phyloP scores from a whole-genome alignment of 2,329 filamentous ascomycete species.

The Tolypocladium cylindrosporum region DNA sequence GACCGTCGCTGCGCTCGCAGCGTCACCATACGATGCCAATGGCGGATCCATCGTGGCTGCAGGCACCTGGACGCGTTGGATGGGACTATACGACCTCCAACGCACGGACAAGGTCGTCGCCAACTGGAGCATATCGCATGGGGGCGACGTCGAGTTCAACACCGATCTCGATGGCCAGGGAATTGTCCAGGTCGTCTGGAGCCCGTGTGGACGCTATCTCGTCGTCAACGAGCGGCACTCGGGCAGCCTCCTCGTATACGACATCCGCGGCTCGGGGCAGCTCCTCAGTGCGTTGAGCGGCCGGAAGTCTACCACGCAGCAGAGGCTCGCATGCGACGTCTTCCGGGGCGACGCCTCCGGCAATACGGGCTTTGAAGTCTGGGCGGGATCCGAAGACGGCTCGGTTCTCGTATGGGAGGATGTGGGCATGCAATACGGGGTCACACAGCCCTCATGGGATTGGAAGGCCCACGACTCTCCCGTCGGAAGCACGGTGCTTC shows the following conservation, averaged over 20 bases:
- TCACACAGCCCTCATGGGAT: slow-evolving; percentile 34
- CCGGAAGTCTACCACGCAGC: slow-evolving; percentile 40
- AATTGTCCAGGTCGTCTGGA: slow-evolving; percentile 51
- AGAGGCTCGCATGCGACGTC: slow-evolving; percentile 45
- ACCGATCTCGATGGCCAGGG: slow-evolving; percentile 48
- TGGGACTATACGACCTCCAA: slow-evolving; percentile 52
- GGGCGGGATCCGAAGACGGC: slow-evolving; percentile 48
- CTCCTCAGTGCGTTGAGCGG: slow-evolving; percentile 45
- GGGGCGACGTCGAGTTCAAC: slow-evolving; percentile 28
- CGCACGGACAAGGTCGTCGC: slow-evolving; percentile 43
- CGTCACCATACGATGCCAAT: slow-evolving; percentile 27
- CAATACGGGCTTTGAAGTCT: slow-evolving; percentile 45
- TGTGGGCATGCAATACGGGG: slow-evolving; percentile 37
- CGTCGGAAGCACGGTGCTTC: slow-evolving; percentile 39
- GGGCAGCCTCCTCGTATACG: slow-evolving; percentile 47
- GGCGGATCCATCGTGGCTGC: slow-evolving; percentile 40
- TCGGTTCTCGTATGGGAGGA: slow-evolving; percentile 48
- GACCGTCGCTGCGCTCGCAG: slow-evolving; percentile 44
- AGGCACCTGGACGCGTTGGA: slow-evolving; percentile 53
- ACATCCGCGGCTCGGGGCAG: slow-evolving; percentile 47
- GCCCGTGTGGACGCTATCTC: slow-evolving; percentile 52
- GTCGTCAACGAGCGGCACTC: slow-evolving; percentile 51
- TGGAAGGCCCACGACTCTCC: slow-evolving; percentile 38
- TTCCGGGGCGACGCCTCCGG: slow-evolving; percentile 30
- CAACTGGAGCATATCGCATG: slow-evolving; percentile 49